A percentile compares a stretch with the other conserved stretches of the same genome.
Evolutionary conservation across 768 basidiomycete species (phyloP).

Genomic region (Tulasnella sp.): DNA sequence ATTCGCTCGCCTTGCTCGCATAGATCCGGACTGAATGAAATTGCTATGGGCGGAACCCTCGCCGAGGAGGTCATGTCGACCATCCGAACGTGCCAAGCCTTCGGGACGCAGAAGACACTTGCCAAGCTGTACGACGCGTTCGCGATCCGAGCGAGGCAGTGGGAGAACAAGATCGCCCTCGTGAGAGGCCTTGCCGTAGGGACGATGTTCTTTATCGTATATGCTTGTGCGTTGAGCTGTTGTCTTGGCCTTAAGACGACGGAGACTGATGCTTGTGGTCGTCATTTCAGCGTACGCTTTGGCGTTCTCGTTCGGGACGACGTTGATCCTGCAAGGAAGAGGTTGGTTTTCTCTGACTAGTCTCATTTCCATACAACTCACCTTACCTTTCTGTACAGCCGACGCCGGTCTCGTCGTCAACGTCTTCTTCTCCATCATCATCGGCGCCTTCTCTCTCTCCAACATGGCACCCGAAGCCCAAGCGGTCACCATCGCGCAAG

Average conservation of each 20-base stretch:
- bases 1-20: background rate
- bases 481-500: slow-evolving; percentile 67
- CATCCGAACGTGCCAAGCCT: slow-evolving; percentile 85
- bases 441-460: no score
- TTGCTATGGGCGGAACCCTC: slow-evolving; percentile 68
- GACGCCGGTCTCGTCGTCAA: no score
- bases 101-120: slow-evolving; percentile 64
- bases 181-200: slow-evolving; percentile 35
- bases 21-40: slow-evolving; percentile 58
- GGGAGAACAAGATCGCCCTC: slow-evolving; percentile 49
- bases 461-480: slow-evolving; percentile 87
- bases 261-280: background rate
- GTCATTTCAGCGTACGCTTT: slow-evolving; percentile 45
- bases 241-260: background rate
- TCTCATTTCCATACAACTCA: no score
- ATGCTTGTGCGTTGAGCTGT: slow-evolving; percentile 25
- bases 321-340: slow-evolving; percentile 70
- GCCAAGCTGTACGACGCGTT: slow-evolving; percentile 50
- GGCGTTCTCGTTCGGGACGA: slow-evolving; percentile 83
- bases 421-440: no score
- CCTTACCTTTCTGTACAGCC: no score
- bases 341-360: no score
- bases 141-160: slow-evolving; percentile 39
- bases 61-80: slow-evolving; percentile 91
- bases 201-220: slow-evolving; percentile 74